phyloP scores from a whole-genome alignment of 2,329 filamentous ascomycete genomes.

The Talaromyces sp. region DNA sequence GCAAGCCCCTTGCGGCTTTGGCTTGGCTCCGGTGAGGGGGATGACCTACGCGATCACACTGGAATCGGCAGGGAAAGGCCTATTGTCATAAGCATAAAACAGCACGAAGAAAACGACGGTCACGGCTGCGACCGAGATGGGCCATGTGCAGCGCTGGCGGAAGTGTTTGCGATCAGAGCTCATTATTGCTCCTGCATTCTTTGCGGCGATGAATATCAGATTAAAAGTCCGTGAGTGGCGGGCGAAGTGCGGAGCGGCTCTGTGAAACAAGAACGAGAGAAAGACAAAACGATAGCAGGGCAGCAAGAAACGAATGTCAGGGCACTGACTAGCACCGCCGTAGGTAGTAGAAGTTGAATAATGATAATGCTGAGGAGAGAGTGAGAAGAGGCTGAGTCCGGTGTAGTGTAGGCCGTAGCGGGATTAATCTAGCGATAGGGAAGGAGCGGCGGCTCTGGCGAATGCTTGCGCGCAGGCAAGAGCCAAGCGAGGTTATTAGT shows the following conservation, averaged over 20 bases:
- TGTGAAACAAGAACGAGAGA: too few species aligned
- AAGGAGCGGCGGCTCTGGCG: too few species aligned
- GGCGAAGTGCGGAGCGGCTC: not conserved
- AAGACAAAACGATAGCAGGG: not conserved
- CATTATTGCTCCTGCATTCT: not conserved
- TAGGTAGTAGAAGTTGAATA: too few species aligned
- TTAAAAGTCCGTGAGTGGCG: not conserved
- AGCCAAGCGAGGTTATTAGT: not conserved
- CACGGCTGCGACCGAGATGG: slow-evolving; percentile 2
- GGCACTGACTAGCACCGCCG: not conserved
- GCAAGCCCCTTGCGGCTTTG: not conserved
- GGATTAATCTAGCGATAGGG: not conserved
- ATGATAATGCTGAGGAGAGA: too few species aligned
- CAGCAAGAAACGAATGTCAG: not conserved
- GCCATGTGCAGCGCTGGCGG: slow-evolving; percentile 10
- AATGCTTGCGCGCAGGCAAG: not conserved
- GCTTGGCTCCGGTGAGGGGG: not conserved
- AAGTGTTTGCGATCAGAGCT: slow-evolving; percentile 11
- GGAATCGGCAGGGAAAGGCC: slow-evolving; percentile 4
- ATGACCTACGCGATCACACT: slow-evolving; percentile 7
- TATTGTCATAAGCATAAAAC: slow-evolving; percentile 7
- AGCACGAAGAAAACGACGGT: slow-evolving; percentile 3
- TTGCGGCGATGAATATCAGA: not conserved
- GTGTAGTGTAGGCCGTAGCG: too few species aligned
- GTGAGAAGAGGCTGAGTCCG: too few species aligned